Base-by-base conservation (phyloP, 2,329 filamentous ascomycete genomes). In the Trichoderma asperellum region DNA sequence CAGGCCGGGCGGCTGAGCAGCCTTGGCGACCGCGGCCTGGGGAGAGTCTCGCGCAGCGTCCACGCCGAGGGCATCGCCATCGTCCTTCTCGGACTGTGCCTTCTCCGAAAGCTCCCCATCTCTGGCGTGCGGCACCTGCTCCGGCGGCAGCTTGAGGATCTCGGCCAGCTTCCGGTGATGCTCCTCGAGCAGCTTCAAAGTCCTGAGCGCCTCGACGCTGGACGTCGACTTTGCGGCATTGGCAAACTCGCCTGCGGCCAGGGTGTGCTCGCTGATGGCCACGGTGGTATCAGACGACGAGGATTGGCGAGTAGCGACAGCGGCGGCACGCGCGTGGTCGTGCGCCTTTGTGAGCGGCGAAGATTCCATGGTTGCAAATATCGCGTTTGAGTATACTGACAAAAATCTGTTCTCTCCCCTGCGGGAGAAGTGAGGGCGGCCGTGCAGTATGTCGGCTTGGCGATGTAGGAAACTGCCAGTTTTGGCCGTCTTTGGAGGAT, bases 221-320 rank as follows among this genome's bases (percentile, higher is more conserved):
- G 83, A 85, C 8, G 93, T 97, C 59, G 82, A 86, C 71, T 88
- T 87, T n/a, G 92, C 90, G 35, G 94, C 94, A 71, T 91, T 90
- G 71, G 93, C 90, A 79, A 97, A 98, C 78, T 97, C 93, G 72
- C 90, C 91, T 2, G 96, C 95, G 47, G 96, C 96, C 69, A 92
- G 85, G 65, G 94, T 90, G 81, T 98, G 95, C 79, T 97, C 92
- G 76, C 91, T 92, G 76, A 94, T 92, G 71, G 95, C 95, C 59
- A 92, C 89, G 7, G 91, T 91, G 68, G 92, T 92, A 77, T 96
- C 89, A 68, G 84, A 85, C 56, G 92, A 90, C 76, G 84, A 85
- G 57, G 92, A 89, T 76, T 94, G 89, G 29, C 86, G 90, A 68
- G 94, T 93, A 29, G 90, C 85, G 29, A 92, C 90, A 55, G 95